Percentiles rank a stretch among this genome's conserved stretches.
phyloP scores from a whole-genome alignment of 371 early-diverging fungal genomes.

The Mortierella sp. region DNA sequence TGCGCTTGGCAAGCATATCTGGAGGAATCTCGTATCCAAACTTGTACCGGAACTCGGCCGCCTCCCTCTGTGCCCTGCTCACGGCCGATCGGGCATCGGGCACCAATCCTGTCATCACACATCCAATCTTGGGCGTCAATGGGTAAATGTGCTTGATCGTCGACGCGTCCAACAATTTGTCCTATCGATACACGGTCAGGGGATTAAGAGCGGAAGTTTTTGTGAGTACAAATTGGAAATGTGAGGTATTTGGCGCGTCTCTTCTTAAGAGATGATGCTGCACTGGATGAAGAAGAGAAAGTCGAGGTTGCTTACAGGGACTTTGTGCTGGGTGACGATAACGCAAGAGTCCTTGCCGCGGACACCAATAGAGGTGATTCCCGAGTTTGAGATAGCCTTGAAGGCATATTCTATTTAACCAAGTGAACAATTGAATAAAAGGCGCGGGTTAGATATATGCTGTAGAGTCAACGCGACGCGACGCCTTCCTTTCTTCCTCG shows the following conservation, averaged over 20 bases:
- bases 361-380: conserved; percentile 95
- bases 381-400: conserved; percentile 97
- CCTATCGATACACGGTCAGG: conserved; percentile 64
- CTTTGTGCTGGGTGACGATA: conserved; percentile 96
- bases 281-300: neutral
- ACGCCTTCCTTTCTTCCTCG: neutral
- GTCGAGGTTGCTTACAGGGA: conserved; percentile 81
- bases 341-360: conserved; percentile 95
- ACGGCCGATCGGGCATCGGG: conserved; percentile 97
- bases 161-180: conserved; percentile 96
- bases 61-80: conserved; percentile 93
- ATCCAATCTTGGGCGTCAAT: conserved; percentile 95
- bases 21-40: conserved; percentile 97
- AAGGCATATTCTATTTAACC: conserved; percentile 95
- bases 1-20: conserved; percentile 96
- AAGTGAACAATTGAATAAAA: neutral
- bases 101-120: conserved; percentile 98
- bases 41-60: conserved; percentile 98
- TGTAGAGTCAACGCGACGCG: neutral
- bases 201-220: neutral
- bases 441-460: neutral
- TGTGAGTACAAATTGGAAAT: neutral
- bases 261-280: neutral
- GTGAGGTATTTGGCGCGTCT: neutral
- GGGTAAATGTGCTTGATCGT: conserved; percentile 94